phyloP scores from a whole-genome alignment of 495 filamentous ascomycete genomes.

The Baudoinia panamericana region DNA sequence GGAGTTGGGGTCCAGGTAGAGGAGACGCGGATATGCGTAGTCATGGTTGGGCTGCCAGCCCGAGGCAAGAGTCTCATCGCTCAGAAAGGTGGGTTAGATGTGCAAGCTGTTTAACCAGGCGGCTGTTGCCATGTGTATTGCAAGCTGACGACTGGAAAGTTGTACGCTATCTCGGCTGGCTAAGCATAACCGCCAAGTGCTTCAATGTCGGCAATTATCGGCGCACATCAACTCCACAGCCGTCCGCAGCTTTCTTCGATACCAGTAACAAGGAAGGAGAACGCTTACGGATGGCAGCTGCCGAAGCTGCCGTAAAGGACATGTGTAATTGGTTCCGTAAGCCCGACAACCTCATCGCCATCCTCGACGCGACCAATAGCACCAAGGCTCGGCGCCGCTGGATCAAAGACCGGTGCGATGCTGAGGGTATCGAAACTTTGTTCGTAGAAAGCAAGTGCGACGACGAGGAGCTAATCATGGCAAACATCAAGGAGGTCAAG shows the following conservation, averaged over 20 bases:
- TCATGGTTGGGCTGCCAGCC: conserved; percentile 95
- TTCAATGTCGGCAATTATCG: conserved; percentile 98
- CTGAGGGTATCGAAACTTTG: conserved; percentile 70
- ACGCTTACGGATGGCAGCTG: conserved; percentile 71
- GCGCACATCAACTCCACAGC: conserved; percentile 71
- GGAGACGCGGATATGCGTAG: conserved; percentile 90
- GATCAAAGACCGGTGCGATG: conserved; percentile 64
- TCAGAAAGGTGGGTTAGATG: conserved; percentile 64
- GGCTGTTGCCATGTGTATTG: not conserved
- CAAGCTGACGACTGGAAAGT: conserved; percentile 37
- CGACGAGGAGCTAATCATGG: conserved; percentile 87
- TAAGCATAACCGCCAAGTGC: conserved; percentile 77
- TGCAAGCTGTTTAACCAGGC: too few relatives aligned
- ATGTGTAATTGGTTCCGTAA: conserved; percentile 82
- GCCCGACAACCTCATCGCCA: conserved; percentile 65
- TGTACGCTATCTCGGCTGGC: conserved; percentile 89
- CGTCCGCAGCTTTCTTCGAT: conserved; percentile 85
- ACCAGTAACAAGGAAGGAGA: conserved; percentile 78
- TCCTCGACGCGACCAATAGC: conserved; percentile 91
- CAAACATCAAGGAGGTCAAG: conserved; percentile 95
- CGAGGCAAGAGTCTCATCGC: conserved; percentile 95
- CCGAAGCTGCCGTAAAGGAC: conserved; percentile 76
- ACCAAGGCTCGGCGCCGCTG: conserved; percentile 79
- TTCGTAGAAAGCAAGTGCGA: conserved; percentile 96
- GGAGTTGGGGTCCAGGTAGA: conserved; percentile 59